Evolutionary conservation across 441 rosid genomes (phyloP), one percentile per base, ranked within the genome.

Genomic region (Euphorbia schlechtendalii): DNA sequence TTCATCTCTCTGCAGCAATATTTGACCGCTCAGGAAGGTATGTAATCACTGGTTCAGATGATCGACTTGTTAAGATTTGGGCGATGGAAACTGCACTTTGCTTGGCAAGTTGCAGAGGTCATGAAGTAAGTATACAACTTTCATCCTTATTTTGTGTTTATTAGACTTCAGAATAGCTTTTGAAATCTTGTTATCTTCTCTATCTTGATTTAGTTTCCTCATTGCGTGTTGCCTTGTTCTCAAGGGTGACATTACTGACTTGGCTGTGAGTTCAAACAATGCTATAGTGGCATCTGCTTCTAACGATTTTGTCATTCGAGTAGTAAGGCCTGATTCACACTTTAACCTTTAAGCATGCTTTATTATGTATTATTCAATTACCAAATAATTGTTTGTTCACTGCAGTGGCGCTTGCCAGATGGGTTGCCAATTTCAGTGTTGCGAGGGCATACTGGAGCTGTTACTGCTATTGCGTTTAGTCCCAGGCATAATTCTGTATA

Each of bases 31-130:
- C 80, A 0, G 99, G 98, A 73, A 92, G 99, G 76, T 88, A 86
- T 72, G 96, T 88, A 51, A 86, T 95, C 75, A 89, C 99, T 66
- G 99, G 99, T 70, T 92, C 98, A 34, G 99, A 95, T 84, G 98
- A 95, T 64, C 97, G 99, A 56, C 96, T 95, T 68, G 99, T 95
- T 72, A 95, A 95, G 83, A 80, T 95, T 70, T 95, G 99, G 99
- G 89, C 98, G 15, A 89, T 92, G 99, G 99, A 95, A 67, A 86
- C 97, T 79, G 98, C 99, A 66, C 88, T 89, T 81, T 95, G 98
- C 81, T 82, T 95, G 83, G 94, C 98, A 65, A 95, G 96, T 82
- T 95, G 99, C 71, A 89, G 96, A 75, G 99, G 99, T 52, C 99
- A 95, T 77, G 99, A 92, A 80, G 99, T 92, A 80, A 79, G 92